Conservation (phyloP, 73 alveolate genomes). For the Stentor coeruleus region DNA sequence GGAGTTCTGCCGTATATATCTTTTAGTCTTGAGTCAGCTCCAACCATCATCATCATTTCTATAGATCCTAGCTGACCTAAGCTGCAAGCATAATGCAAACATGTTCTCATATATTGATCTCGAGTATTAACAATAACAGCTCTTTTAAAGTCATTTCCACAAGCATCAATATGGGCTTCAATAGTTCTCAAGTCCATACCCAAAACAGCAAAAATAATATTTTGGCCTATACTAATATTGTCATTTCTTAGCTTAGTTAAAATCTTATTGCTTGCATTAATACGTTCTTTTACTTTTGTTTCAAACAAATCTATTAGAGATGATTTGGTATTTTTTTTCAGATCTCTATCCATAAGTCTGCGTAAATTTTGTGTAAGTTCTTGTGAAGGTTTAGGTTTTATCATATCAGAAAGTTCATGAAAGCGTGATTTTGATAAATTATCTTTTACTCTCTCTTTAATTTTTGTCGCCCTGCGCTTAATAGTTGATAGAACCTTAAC, state of each 20-base stretch:
- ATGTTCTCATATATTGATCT: neutral
- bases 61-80: neutral
- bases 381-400: too few species aligned
- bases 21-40: neutral
- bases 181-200: neutral
- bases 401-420: too few species aligned
- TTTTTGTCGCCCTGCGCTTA: too few species aligned
- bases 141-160: neutral
- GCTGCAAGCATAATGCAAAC: neutral
- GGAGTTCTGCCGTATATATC: constrained; percentile 20
- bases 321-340: too few species aligned
- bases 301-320: neutral
- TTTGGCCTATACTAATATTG: neutral
- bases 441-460: too few species aligned
- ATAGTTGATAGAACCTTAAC: too few species aligned
- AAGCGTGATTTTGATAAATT: too few species aligned
- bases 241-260: neutral
- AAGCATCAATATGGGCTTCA: neutral
- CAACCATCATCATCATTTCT: neutral
- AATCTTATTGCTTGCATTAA: neutral
- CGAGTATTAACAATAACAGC: neutral
- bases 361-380: too few species aligned
- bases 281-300: neutral
- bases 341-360: too few species aligned
- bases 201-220: neutral